phyloP scores from a whole-genome alignment of 2,329 filamentous ascomycete species.

The Aureobasidium uvarum region DNA sequence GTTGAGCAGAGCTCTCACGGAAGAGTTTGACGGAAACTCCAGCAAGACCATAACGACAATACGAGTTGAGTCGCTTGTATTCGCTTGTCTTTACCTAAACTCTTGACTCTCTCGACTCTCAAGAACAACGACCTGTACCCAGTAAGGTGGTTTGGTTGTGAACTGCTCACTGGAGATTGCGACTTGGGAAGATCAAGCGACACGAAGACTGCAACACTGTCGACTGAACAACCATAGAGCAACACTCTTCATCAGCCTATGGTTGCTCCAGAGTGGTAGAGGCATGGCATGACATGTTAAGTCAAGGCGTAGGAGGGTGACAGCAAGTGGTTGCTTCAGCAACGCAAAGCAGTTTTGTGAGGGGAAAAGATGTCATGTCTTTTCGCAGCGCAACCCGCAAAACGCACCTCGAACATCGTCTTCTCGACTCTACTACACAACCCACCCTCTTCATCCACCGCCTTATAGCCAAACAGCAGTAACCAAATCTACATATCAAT shows the following conservation, averaged over 20 bases:
- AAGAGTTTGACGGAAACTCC: no score
- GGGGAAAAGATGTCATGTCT: constrained; percentile 22
- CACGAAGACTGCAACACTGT: background rate
- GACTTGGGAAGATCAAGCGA: background rate
- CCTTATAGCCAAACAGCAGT: constrained; percentile 4
- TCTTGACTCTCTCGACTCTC: no score
- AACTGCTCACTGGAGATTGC: background rate
- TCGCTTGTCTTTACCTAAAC: no score
- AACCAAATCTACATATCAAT: background rate
- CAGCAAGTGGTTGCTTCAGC: constrained; percentile 8
- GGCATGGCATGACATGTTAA: background rate
- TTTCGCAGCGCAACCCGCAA: background rate
- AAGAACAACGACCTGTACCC: no score
- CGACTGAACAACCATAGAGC: background rate
- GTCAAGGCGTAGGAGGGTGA: background rate
- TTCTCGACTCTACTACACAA: background rate
- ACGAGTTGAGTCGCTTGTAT: no score
- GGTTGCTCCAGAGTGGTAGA: background rate
- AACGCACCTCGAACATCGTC: background rate
- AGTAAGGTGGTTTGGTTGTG: background rate
- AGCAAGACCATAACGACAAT: no score
- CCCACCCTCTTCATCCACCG: background rate
- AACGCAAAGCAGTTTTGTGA: constrained; percentile 23
- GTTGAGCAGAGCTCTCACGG: no score
- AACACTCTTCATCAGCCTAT: background rate